These are phyloP conservation scores for Rhododendron simsii DNA, from an alignment of 148 eudicot species.

Conservation along the genomic window DNA sequence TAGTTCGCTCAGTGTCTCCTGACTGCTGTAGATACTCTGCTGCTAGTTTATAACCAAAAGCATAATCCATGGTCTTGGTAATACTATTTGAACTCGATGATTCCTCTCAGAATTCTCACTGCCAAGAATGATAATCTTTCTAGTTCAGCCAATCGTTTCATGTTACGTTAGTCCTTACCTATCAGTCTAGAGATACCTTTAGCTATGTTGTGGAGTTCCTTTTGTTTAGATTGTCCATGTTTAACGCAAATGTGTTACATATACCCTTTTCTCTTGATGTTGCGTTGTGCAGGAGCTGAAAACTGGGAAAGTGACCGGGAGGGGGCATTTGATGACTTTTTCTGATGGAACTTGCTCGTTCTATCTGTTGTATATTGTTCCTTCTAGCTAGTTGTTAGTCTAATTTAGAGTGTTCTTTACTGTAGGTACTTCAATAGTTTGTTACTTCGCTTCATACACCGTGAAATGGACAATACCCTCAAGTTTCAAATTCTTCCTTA, in stretches of 20 bases:
- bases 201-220: conserved; percentile 9
- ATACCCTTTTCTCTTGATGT: conserved; percentile 54
- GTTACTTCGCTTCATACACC: conserved; percentile 3
- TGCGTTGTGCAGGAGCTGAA: conserved; percentile 85
- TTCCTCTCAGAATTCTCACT: neutral
- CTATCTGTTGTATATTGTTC: conserved; percentile 31
- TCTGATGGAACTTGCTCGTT: conserved; percentile 70
- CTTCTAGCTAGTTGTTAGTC: conserved; percentile 27
- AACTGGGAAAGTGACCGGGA: conserved; percentile 92
- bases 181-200: conserved; percentile 11
- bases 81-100: neutral
- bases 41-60: neutral
- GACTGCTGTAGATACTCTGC: conserved; percentile 19
- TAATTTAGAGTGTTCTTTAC: conserved; percentile 11
- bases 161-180: conserved; percentile 19
- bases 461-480: neutral
- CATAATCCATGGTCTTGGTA: neutral
- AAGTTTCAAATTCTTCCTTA: conserved; percentile 1
- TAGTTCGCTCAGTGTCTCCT: conserved; percentile 36
- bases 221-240: conserved; percentile 21
- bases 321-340: conserved; percentile 97
- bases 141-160: conserved; percentile 9
- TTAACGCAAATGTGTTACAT: conserved; percentile 38
- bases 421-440: conserved; percentile 24
- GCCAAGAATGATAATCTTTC: conserved; percentile 5